phyloP scores from a whole-genome alignment of 805 yeast genomes.

The Limtongia smithiae region DNA sequence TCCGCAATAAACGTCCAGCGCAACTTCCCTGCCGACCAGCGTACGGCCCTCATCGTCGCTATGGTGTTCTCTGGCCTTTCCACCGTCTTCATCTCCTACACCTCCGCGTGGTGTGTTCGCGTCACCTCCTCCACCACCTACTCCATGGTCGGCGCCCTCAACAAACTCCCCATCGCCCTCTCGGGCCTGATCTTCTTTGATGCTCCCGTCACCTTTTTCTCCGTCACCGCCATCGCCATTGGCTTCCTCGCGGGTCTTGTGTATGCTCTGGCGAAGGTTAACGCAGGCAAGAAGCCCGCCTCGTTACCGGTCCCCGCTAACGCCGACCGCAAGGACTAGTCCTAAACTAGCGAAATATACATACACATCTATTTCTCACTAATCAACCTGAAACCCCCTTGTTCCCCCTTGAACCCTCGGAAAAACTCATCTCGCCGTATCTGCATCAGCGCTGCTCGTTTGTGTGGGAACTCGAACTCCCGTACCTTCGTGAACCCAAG shows the following conservation, averaged over 20 bases:
- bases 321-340: slow-evolving; percentile 25
- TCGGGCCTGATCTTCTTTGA: slow-evolving; percentile 93
- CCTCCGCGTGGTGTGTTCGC: slow-evolving; percentile 99
- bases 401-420: neutral
- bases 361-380: neutral
- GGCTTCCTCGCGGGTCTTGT: slow-evolving; percentile 96
- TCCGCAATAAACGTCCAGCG: slow-evolving; percentile 65
- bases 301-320: slow-evolving; percentile 21
- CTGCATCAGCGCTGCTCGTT: slow-evolving; percentile 32
- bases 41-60: slow-evolving; percentile 66
- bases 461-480: slow-evolving; percentile 34
- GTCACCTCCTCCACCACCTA: slow-evolving; percentile 98
- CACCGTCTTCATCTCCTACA: slow-evolving; percentile 95
- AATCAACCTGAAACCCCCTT: too few relatives aligned
- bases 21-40: slow-evolving; percentile 74
- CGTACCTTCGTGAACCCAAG: slow-evolving; percentile 24
- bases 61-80: slow-evolving; percentile 93
- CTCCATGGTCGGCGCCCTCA: slow-evolving; percentile 98
- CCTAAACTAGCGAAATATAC: neutral
- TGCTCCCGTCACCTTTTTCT: slow-evolving; percentile 89
- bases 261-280: slow-evolving; percentile 92
- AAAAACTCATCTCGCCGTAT: slow-evolving; percentile 27
- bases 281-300: slow-evolving; percentile 52
- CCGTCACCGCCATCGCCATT: slow-evolving; percentile 82
- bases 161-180: slow-evolving; percentile 95